Evolutionary conservation across 306 rosid species (phyloP).

Genomic region (Hippophae rhamnoides): DNA sequence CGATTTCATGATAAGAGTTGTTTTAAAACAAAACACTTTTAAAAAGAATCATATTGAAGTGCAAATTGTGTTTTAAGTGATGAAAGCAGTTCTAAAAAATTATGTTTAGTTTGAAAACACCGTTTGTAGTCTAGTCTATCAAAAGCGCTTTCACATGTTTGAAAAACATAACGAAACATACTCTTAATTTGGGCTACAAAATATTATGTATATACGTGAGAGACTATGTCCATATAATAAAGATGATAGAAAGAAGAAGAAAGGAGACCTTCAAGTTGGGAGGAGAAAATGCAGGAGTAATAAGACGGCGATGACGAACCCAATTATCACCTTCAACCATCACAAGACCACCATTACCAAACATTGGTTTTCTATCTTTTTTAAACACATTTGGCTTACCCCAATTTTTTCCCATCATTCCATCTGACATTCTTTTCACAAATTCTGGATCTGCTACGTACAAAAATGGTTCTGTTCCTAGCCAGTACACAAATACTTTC

Average conservation of each 20-base stretch:
- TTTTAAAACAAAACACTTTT: too few species aligned
- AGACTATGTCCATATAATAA: too few species aligned
- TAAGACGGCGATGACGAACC: constrained; percentile 50
- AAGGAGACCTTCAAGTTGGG: constrained; percentile 39
- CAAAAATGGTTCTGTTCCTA: constrained; percentile 69
- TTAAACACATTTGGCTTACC: constrained; percentile 61
- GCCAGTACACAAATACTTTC: constrained; percentile 58
- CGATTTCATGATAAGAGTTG: too few species aligned
- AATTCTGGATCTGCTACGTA: constrained; percentile 58
- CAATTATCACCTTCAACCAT: constrained; percentile 67
- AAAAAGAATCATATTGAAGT: too few species aligned
- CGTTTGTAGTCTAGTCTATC: too few species aligned
- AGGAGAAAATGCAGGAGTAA: constrained; percentile 57
- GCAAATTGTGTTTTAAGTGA: too few species aligned
- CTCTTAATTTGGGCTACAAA: too few species aligned
- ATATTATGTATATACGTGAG: too few species aligned
- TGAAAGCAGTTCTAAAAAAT: too few species aligned
- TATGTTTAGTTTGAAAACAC: too few species aligned
- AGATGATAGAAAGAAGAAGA: constrained; percentile 3
- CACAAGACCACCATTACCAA: constrained; percentile 49
- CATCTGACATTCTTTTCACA: constrained; percentile 44
- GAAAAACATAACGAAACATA: too few species aligned
- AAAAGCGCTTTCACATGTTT: too few species aligned
- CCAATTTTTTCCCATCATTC: constrained; percentile 53
- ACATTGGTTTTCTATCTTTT: constrained; percentile 59